A percentile compares a stretch with the other conserved stretches of the same genome.
phyloP scores from a whole-genome alignment of 306 rosid species.

The Acacia crassicarpa region DNA sequence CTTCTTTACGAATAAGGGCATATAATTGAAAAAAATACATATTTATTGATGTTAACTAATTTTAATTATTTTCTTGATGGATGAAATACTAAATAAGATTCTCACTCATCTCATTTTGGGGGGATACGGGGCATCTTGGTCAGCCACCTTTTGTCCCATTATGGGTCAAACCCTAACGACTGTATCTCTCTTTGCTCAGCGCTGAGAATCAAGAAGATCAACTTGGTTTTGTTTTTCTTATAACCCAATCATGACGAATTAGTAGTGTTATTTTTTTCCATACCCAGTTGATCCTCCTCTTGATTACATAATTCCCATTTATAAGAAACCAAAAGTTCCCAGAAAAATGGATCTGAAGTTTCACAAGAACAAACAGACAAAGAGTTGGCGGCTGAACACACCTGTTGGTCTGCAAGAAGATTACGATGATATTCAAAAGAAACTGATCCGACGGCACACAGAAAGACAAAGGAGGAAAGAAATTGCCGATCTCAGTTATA shows the following conservation, averaged over 20 bases:
- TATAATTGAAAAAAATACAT: too few species aligned
- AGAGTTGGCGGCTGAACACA: constrained; percentile 19
- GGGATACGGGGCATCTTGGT: background rate
- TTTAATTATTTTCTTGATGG: too few species aligned
- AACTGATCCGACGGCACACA: constrained; percentile 40
- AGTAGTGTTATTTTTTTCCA: constrained; percentile 28
- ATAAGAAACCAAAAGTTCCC: constrained; percentile 13
- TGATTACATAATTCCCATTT: constrained; percentile 28
- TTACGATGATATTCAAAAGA: constrained; percentile 11
- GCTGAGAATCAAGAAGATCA: background rate
- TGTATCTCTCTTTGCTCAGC: background rate
- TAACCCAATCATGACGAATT: constrained; percentile 30
- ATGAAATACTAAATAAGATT: too few species aligned
- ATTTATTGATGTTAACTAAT: too few species aligned
- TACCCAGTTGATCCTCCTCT: background rate
- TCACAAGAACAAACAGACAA: background rate
- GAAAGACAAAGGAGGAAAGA: constrained; percentile 57
- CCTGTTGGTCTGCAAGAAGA: constrained; percentile 2
- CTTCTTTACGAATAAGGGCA: too few species aligned
- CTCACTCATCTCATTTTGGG: background rate
- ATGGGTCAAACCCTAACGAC: constrained; percentile 26
- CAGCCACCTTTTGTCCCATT: background rate
- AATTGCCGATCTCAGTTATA: constrained; percentile 40
- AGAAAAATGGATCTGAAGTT: constrained; percentile 25
- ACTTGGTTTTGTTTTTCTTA: constrained; percentile 33